phyloP scores from a whole-genome alignment of 2,329 filamentous ascomycete genomes.

The Aureobasidium namibiae region DNA sequence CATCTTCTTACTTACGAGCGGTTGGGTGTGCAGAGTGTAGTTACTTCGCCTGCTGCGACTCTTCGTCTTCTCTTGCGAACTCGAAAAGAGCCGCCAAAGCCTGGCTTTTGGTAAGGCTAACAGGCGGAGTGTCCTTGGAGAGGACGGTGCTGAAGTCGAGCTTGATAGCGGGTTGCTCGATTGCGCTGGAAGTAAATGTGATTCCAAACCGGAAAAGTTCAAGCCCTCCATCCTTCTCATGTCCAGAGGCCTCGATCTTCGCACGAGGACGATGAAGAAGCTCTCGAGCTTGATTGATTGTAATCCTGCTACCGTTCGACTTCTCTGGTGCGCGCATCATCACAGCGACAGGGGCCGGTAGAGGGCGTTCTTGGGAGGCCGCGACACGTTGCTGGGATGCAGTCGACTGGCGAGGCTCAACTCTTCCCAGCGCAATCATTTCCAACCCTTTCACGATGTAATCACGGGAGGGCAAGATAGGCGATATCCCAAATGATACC shows the following conservation, averaged over 20 bases:
- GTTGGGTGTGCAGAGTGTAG: too few relatives aligned
- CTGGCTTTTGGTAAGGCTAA: background rate
- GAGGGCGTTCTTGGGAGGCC: too few relatives aligned
- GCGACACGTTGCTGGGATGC: rapidly evolving
- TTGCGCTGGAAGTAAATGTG: background rate
- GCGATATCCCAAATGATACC: background rate
- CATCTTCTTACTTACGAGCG: too few relatives aligned
- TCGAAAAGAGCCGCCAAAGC: background rate
- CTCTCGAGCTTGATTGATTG: background rate
- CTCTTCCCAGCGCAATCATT: background rate
- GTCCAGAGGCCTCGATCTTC: background rate
- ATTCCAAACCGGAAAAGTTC: background rate
- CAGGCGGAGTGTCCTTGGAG: background rate
- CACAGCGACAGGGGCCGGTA: background rate
- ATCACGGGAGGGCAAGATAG: background rate
- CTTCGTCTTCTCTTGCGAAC: background rate
- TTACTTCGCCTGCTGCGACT: background rate
- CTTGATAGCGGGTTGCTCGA: background rate
- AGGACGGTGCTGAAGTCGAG: background rate
- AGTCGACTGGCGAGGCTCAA: background rate
- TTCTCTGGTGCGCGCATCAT: background rate
- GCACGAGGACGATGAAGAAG: background rate
- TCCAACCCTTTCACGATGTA: background rate
- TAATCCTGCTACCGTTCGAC: background rate
- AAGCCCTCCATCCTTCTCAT: background rate